Conservation (phyloP, 176 grass and related monocot species). For the Poa annua region DNA sequence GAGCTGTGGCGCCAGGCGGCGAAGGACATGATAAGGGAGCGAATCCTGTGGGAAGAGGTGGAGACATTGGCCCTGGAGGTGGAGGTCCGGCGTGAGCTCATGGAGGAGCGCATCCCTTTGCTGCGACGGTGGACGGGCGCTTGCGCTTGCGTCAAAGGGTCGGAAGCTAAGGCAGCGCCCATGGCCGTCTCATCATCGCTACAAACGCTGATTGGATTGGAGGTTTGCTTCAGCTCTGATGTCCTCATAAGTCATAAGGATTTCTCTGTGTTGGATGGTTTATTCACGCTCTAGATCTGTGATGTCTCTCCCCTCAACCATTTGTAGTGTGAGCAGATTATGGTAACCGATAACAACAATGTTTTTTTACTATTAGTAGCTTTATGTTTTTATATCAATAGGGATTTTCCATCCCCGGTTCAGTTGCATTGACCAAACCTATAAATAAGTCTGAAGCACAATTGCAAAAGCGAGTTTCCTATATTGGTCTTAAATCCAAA, state of each 20-base stretch:
- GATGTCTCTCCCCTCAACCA: not conserved
- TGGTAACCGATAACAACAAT: not conserved
- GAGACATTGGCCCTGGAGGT: slow-evolving; percentile 29
- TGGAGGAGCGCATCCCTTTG: slow-evolving; percentile 1
- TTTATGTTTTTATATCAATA: not conserved
- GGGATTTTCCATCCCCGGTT: too few relatives aligned
- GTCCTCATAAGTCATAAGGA: not conserved
- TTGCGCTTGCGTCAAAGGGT: not conserved
- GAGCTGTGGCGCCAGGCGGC: slow-evolving; percentile 9
- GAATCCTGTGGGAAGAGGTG: slow-evolving; percentile 40
- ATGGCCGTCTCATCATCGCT: not conserved
- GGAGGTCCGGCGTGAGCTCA: slow-evolving; percentile 43
- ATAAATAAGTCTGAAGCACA: too few relatives aligned
- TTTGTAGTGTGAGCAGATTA: not conserved
- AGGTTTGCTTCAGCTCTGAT: slow-evolving; percentile 3
- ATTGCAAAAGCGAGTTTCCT: too few relatives aligned
- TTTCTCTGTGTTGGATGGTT: not conserved
- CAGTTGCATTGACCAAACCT: too few relatives aligned
- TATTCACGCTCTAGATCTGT: not conserved
- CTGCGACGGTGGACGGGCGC: too few relatives aligned
- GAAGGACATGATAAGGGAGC: slow-evolving; percentile 42
- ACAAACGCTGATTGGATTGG: not conserved
- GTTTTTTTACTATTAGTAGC: not conserved
- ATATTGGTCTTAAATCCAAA: too few relatives aligned
- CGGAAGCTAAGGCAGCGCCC: not conserved